Base-by-base conservation (phyloP, 2,329 filamentous ascomycete species). In the Mycosphaerella sp. region DNA sequence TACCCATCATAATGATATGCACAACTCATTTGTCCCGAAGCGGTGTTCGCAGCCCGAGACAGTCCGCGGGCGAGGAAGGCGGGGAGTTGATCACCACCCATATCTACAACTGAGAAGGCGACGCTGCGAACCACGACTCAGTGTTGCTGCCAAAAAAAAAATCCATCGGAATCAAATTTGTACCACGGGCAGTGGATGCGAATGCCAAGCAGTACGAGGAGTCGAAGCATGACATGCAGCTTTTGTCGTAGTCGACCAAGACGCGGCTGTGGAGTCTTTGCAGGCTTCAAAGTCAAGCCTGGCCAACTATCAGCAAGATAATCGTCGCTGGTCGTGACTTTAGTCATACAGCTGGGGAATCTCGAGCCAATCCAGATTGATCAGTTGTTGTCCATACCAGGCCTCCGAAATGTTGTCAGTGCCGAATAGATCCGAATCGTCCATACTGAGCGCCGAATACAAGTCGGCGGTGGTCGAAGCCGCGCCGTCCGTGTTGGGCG, bases 21-120 rank as follows among this genome's bases (percentile, higher is more conserved):
- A n/a, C n/a, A n/a, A n/a, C n/a, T n/a, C n/a, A n/a, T n/a, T n/a
- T n/a, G n/a, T n/a, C n/a, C n/a, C n/a, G n/a, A n/a, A n/a, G n/a
- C n/a, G n/a, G n/a, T n/a, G n/a, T n/a, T n/a, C n/a, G n/a, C n/a
- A n/a, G n/a, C n/a, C n/a, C n/a, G n/a, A n/a, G n/a, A n/a, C n/a
- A n/a, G n/a, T n/a, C n/a, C n/a, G 16, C 6, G 17, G 4, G 37
- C 21, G 21, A 73, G 75, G 9, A 73, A 78, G 78, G 78, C 6
- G 82, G 84, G 72, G 85, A 81, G 62, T 75, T 82, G 0, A 76
- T 93, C 42, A 85, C 84, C 0, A 88, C 86, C 1, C 87, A 93
- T 67, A 82, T 91, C 49, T 91, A 89, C 64, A 85, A 89, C 66
- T 49, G 50, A 41, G 50, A 49, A n/a, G 49, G 47, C 21, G 43